Evolutionary conservation across 2,329 filamentous ascomycete species (phyloP).

Genomic region (Fusarium chaquense): DNA sequence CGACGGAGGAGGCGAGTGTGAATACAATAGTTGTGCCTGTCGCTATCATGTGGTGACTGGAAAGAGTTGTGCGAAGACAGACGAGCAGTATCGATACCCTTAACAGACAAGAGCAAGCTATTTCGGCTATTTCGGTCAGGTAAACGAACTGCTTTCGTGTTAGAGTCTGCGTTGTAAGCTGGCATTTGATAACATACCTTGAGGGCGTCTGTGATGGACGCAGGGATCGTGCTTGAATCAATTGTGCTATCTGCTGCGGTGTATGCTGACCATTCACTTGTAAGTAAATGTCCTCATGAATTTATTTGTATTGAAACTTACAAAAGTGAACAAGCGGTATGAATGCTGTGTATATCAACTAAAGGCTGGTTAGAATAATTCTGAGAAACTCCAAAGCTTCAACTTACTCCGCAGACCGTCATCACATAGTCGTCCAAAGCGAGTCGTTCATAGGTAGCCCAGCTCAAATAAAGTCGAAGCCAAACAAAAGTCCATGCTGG

Average conservation of each 20-base stretch:
- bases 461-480: slow-evolving; percentile 55
- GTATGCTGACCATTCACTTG: slow-evolving; percentile 15
- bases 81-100: slow-evolving; percentile 56
- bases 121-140: slow-evolving; percentile 52
- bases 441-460: slow-evolving; percentile 48
- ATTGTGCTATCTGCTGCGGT: slow-evolving; percentile 10
- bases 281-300: not conserved
- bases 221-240: slow-evolving; percentile 8
- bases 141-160: slow-evolving; percentile 44
- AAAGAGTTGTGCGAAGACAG: slow-evolving; percentile 55
- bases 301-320: not conserved
- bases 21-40: slow-evolving; percentile 52
- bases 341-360: slow-evolving; percentile 46
- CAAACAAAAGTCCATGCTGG: slow-evolving; percentile 52
- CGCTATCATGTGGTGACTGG: slow-evolving; percentile 50
- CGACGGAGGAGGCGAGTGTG: slow-evolving; percentile 52
- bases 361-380: slow-evolving; percentile 2
- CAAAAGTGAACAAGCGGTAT: slow-evolving; percentile 28
- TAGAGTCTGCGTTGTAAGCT: not conserved
- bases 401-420: slow-evolving; percentile 51
- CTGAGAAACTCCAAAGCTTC: no score
- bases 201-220: slow-evolving; percentile 25
- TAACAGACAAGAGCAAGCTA: slow-evolving; percentile 54
- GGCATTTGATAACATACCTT: slow-evolving; percentile 15
- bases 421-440: slow-evolving; percentile 57